Percentiles rank a stretch among this genome's conserved stretches.
Evolutionary conservation across 2,329 filamentous ascomycete species (phyloP).

Genomic region (Sporothrix brunneoviolacea): DNA sequence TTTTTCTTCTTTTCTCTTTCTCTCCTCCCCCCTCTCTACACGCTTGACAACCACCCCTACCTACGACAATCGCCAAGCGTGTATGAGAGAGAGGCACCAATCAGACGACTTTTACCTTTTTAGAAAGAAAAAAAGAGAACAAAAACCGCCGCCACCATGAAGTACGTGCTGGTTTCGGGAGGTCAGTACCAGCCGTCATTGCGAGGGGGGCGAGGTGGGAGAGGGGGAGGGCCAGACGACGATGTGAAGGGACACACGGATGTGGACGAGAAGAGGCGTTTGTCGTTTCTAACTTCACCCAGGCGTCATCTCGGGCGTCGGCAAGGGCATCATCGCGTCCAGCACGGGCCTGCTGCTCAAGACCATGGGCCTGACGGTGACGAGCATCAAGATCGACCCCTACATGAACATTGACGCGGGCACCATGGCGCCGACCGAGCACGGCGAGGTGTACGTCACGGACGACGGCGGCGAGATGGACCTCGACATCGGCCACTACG

Average conservation of each 20-base stretch:
- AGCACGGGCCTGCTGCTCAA: slow-evolving; percentile 62
- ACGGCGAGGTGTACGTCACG: slow-evolving; percentile 85
- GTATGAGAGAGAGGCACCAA: slow-evolving; percentile 7
- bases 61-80: not conserved
- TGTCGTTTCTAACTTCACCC: not conserved
- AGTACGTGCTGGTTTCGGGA: slow-evolving; percentile 22
- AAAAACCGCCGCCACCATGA: slow-evolving; percentile 18
- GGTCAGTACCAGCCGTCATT: slow-evolving; percentile 17
- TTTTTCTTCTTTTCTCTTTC: not conserved
- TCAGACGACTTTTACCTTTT: not conserved
- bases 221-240: no score
- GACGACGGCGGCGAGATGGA: slow-evolving; percentile 68
- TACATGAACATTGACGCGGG: slow-evolving; percentile 36
- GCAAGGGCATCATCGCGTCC: slow-evolving; percentile 22
- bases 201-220: not conserved
- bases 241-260: not conserved
- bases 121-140: not conserved
- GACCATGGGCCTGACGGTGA: slow-evolving; percentile 69
- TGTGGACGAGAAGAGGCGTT: not conserved
- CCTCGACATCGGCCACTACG: slow-evolving; percentile 52
- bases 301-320: slow-evolving; percentile 22
- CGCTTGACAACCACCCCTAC: slow-evolving; percentile 11
- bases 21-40: slow-evolving; percentile 8
- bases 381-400: slow-evolving; percentile 44
- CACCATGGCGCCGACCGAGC: slow-evolving; percentile 39